Evolutionary conservation across 495 filamentous ascomycete species (phyloP).

Genomic region (Penicillium crystallinum): DNA sequence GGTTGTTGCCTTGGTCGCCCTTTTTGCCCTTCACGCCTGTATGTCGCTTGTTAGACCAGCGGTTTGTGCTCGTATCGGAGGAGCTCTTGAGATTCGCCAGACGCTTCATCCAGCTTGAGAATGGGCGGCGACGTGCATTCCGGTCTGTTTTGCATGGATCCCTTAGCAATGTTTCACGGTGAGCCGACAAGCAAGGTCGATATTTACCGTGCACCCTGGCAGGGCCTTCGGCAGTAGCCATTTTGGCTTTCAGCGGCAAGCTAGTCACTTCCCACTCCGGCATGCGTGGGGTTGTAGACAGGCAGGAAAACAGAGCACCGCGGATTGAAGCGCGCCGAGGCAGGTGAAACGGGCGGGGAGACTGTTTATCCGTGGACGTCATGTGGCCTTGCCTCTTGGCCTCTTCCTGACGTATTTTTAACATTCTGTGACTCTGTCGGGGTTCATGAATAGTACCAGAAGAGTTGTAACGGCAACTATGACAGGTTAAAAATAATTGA

Average conservation of each 20-base stretch:
- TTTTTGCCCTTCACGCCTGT: conserved; percentile 52
- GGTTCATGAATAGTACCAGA: not conserved
- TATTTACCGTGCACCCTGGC: conserved; percentile 59
- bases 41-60: conserved; percentile 47
- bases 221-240: conserved; percentile 66
- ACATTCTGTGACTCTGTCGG: not conserved
- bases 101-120: conserved; percentile 91
- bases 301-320: conserved; percentile 1
- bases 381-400: conserved; percentile 25
- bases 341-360: conserved; percentile 13
- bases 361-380: conserved; percentile 30
- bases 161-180: conserved; percentile 15
- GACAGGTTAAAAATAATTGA: not conserved
- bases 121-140: conserved; percentile 73
- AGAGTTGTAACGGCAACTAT: not conserved
- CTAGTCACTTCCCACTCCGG: conserved; percentile 7
- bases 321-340: conserved; percentile 11
- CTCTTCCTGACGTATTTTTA: not conserved
- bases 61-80: conserved; percentile 44
- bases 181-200: not conserved
- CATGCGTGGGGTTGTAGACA: not conserved
- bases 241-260: conserved; percentile 23
- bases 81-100: conserved; percentile 76
- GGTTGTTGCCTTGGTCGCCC: conserved; percentile 68
- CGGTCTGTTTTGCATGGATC: conserved; percentile 43